phyloP scores from a whole-genome alignment of 768 basidiomycete genomes.

The Tylopilus plumbeoviolaceoides region DNA sequence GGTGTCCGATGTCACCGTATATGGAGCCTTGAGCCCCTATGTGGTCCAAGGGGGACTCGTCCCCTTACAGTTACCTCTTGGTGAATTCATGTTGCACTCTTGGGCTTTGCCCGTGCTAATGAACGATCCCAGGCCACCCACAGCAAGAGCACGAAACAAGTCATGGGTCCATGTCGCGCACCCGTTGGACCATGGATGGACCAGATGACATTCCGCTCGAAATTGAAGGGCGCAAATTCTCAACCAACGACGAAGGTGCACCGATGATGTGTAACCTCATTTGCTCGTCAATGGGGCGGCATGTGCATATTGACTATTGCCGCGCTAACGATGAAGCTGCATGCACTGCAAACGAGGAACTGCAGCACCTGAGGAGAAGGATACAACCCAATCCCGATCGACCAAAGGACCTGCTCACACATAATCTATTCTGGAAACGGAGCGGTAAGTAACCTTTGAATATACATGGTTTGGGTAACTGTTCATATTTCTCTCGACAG shows the following conservation, averaged over 20 bases:
- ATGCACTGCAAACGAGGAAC: conserved; percentile 40
- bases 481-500: conserved; percentile 27
- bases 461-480: not conserved
- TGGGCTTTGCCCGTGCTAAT: not conserved
- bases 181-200: conserved; percentile 54
- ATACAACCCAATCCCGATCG: conserved; percentile 44
- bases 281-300: conserved; percentile 54
- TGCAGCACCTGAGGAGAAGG: conserved; percentile 41
- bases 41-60: too few species aligned
- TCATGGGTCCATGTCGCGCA: conserved; percentile 60
- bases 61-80: conserved; percentile 48
- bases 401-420: conserved; percentile 52
- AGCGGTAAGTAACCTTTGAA: conserved; percentile 35
- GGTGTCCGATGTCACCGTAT: too few species aligned
- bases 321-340: conserved; percentile 33
- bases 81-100: conserved; percentile 25
- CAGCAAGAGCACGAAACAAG: conserved; percentile 60
- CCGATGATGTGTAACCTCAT: conserved; percentile 62
- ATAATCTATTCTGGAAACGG: conserved; percentile 53
- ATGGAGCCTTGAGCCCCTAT: too few species aligned
- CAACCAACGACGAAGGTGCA: conserved; percentile 50
- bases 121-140: conserved; percentile 41
- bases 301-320: conserved; percentile 56
- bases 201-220: conserved; percentile 49
- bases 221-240: conserved; percentile 53